A percentile compares a stretch with the other conserved stretches of the same genome.
Evolutionary conservation across 2,329 filamentous ascomycete species (phyloP).

Genomic region (Exophiala viscosa): DNA sequence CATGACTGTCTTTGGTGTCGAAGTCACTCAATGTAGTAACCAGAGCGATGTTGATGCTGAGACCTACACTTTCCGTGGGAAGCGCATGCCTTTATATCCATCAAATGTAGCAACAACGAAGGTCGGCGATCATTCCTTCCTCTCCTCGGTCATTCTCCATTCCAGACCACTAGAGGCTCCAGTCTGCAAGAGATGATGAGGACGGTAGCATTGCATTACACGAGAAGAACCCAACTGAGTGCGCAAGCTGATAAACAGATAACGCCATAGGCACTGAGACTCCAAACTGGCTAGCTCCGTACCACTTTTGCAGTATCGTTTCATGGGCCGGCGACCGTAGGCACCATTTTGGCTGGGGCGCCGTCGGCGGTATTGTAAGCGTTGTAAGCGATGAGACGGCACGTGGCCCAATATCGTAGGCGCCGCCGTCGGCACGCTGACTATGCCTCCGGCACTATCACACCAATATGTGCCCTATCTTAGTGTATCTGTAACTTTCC

Average conservation of each 20-base stretch:
- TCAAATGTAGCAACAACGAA: too few species aligned
- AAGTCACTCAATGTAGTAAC: background rate
- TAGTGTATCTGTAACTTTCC: background rate
- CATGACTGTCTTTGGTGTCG: background rate
- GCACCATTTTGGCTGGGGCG: background rate
- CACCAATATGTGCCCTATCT: background rate
- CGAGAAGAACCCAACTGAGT: too few species aligned
- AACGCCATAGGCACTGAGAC: slow-evolving; percentile 3
- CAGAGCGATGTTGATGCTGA: too few species aligned
- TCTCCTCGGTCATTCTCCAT: too few species aligned
- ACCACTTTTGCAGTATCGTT: slow-evolving; percentile 9
- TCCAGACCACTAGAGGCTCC: too few species aligned
- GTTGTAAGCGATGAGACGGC: background rate
- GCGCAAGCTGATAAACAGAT: slow-evolving; percentile 5
- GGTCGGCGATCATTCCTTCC: too few species aligned
- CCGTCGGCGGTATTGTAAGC: slow-evolving; percentile 19
- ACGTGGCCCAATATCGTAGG: background rate
- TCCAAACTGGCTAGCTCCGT: slow-evolving; percentile 7
- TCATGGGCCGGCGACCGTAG: slow-evolving; percentile 3
- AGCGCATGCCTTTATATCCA: slow-evolving; percentile 2
- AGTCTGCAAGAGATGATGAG: too few species aligned
- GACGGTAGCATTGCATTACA: too few species aligned
- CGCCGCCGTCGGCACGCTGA: background rate
- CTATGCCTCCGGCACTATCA: slow-evolving; percentile 5
- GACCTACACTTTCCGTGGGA: too few species aligned